phyloP scores from a whole-genome alignment of 2,329 filamentous ascomycete species.

The Verticillium longisporum region DNA sequence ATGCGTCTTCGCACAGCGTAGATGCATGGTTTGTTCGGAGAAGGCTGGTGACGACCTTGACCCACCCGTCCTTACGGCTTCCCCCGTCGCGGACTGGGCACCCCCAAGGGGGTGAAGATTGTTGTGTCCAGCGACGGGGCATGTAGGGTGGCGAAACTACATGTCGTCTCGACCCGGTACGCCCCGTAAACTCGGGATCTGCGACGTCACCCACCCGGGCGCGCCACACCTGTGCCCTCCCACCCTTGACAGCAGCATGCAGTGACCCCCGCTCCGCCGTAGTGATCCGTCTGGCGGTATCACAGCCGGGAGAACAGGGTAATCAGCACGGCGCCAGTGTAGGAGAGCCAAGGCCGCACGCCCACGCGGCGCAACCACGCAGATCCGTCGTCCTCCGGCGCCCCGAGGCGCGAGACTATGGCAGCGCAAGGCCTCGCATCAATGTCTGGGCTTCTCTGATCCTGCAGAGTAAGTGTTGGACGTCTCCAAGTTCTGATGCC shows the following conservation, averaged over 20 bases:
- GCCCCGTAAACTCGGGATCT: neutral
- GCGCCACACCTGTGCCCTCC: neutral
- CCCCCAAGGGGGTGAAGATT: neutral
- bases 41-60: neutral
- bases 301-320: constrained; percentile 7
- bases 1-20: neutral
- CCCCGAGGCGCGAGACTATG: constrained; percentile 2
- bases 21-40: neutral
- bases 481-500: constrained; percentile 11
- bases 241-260: neutral
- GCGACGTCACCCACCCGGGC: neutral
- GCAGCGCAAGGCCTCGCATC: constrained; percentile 13
- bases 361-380: neutral
- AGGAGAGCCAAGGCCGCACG: neutral
- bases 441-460: constrained; percentile 15
- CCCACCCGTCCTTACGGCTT: neutral
- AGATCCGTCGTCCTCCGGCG: constrained; percentile 1
- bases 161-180: neutral
- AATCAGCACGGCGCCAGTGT: constrained; percentile 9
- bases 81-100: neutral
- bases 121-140: neutral
- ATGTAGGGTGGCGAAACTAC: neutral
- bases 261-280: constrained; percentile 9
- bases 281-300: constrained; percentile 8
- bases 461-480: constrained; percentile 18